Percentiles rank a stretch among this genome's conserved stretches.
These are phyloP conservation scores for Kwoniella mangroviensis DNA, from an alignment of 768 basidiomycete species.

Conservation along the genomic window DNA sequence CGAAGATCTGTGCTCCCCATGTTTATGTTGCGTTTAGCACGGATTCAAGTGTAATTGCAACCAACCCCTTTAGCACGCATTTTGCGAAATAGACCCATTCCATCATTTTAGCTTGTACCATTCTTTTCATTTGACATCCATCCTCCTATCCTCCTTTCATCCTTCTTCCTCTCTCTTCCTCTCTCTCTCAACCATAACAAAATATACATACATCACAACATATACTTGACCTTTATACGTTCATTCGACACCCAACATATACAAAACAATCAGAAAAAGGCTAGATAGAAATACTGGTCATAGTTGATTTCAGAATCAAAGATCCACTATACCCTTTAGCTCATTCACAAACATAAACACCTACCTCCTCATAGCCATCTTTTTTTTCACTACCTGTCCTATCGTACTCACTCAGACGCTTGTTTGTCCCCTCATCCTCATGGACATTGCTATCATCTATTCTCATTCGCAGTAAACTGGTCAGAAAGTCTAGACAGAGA, in stretches of 20 bases:
- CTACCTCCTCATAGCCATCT: background rate
- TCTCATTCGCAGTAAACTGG: background rate
- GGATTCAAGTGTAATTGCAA: background rate
- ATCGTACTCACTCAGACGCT: background rate
- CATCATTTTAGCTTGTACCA: constrained; percentile 1
- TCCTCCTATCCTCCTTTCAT: background rate
- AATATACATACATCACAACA: background rate
- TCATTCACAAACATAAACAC: background rate
- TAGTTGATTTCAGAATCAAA: constrained; percentile 7
- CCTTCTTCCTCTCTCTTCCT: background rate
- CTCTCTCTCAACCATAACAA: background rate
- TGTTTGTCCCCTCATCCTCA: background rate
- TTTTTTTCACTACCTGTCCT: background rate
- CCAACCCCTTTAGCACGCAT: background rate
- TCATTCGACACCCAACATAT: constrained; percentile 5
- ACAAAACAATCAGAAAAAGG: background rate
- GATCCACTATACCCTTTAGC: background rate
- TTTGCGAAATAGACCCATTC: background rate
- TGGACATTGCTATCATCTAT: background rate
- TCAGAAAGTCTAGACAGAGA: background rate
- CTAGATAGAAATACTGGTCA: background rate
- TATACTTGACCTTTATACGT: constrained; percentile 17
- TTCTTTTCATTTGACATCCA: background rate
- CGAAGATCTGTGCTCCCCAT: constrained; percentile 8
- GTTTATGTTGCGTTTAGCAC: constrained; percentile 5